Conservation (phyloP, 768 basidiomycete genomes). For the Calvatia gigantea region DNA sequence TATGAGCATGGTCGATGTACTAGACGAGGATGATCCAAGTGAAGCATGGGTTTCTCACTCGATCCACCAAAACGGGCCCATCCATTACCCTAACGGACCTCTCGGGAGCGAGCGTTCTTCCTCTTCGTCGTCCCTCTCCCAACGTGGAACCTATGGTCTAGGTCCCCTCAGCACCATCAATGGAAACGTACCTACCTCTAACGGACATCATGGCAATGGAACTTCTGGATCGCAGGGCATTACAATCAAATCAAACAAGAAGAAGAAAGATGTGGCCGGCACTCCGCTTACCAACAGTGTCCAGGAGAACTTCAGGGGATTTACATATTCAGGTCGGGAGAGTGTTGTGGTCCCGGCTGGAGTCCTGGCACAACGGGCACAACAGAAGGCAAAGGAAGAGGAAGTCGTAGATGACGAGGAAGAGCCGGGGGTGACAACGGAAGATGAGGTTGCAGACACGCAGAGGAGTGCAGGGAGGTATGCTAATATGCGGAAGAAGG, state of each 20-base stretch:
- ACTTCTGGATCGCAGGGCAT: conserved; percentile 33
- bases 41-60: conserved; percentile 53
- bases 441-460: conserved; percentile 75
- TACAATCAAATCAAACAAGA: conserved; percentile 42
- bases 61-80: conserved; percentile 6
- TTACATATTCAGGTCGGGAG: conserved; percentile 82
- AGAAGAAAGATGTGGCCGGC: conserved; percentile 44
- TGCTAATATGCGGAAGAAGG: conserved; percentile 52
- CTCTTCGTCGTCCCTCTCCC: neutral
- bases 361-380: conserved; percentile 4
- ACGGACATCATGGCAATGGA: conserved; percentile 18
- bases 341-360: conserved; percentile 41
- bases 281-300: conserved; percentile 86
- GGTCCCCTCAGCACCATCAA: conserved; percentile 7
- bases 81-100: conserved; percentile 74
- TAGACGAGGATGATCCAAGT: conserved; percentile 59
- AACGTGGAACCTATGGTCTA: conserved; percentile 1
- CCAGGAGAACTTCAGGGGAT: conserved; percentile 96
- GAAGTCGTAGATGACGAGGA: conserved; percentile 51
- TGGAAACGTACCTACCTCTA: neutral
- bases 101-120: conserved; percentile 53
- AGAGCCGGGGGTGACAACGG: conserved; percentile 47
- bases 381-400: conserved; percentile 47
- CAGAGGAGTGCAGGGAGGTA: conserved; percentile 66
- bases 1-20: conserved; percentile 40